Conservation (phyloP, 495 filamentous ascomycete species). For the Annulohypoxylon bovei region DNA sequence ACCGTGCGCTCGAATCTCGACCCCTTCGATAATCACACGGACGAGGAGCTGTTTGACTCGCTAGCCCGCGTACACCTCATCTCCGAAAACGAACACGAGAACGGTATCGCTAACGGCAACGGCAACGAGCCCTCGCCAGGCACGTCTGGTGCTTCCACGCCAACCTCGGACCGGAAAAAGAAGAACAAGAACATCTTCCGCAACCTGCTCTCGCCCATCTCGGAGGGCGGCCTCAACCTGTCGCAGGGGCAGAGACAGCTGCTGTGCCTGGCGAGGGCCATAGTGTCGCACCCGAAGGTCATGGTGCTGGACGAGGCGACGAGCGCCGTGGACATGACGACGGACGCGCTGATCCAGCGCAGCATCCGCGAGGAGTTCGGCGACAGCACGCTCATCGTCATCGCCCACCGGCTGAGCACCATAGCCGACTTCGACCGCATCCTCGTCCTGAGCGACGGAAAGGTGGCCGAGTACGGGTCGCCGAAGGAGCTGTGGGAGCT, state of each 20-base stretch:
- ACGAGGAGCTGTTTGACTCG: conserved; percentile 77
- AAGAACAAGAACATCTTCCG: conserved; percentile 72
- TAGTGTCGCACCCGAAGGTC: conserved; percentile 80
- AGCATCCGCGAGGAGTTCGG: conserved; percentile 83
- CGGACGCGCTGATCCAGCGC: conserved; percentile 82
- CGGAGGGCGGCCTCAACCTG: conserved; percentile 81
- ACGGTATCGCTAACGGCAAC: conserved; percentile 38
- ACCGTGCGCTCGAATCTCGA: conserved; percentile 86
- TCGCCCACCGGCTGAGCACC: conserved; percentile 87
- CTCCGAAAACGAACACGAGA: conserved; percentile 46
- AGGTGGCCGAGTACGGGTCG: conserved; percentile 75
- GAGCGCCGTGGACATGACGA: conserved; percentile 86
- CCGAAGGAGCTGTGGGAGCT: conserved; percentile 73
- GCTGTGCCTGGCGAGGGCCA: conserved; percentile 86
- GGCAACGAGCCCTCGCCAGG: conserved; percentile 19
- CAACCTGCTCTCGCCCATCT: conserved; percentile 68
- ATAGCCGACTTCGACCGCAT: conserved; percentile 89
- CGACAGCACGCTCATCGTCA: conserved; percentile 82
- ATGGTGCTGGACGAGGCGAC: conserved; percentile 94
- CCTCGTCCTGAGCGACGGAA: conserved; percentile 80
- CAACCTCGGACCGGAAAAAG: conserved; percentile 35
- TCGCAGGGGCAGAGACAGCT: conserved; percentile 91
- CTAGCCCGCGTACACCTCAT: conserved; percentile 81
- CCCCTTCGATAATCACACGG: conserved; percentile 76
- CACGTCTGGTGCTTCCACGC: conserved; percentile 34